phyloP scores from a whole-genome alignment of 176 grass and related monocot species.

The Ensete glaucum region DNA sequence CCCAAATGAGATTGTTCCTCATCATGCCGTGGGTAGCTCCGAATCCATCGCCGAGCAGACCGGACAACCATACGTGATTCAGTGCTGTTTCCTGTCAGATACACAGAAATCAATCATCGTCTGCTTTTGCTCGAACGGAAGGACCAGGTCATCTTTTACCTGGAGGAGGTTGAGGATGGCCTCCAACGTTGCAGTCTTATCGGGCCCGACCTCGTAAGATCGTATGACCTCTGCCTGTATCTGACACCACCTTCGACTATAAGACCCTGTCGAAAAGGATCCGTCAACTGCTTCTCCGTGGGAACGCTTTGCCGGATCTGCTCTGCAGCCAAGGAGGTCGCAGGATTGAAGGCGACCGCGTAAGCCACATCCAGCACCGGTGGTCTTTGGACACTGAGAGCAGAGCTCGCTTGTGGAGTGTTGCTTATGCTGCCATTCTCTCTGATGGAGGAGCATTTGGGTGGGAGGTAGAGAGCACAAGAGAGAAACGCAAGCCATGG shows the following conservation, averaged over 20 bases:
- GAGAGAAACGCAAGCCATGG: conserved; percentile 11
- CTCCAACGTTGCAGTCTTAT: conserved; percentile 50
- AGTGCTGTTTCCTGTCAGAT: conserved; percentile 43
- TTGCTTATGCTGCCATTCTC: not conserved
- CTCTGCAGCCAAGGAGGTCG: not conserved
- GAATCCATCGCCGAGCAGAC: conserved; percentile 55
- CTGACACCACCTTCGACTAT: conserved; percentile 50
- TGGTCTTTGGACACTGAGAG: conserved; percentile 19
- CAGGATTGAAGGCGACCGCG: conserved; percentile 18
- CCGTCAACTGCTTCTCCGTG: conserved; percentile 39
- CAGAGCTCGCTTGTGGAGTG: conserved; percentile 9
- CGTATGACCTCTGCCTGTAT: conserved; percentile 56
- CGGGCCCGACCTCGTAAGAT: conserved; percentile 46
- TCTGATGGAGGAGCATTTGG: conserved; percentile 20
- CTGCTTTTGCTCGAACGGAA: no score
- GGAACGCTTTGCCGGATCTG: conserved; percentile 43
- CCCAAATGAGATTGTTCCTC: conserved; percentile 67
- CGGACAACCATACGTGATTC: conserved; percentile 72
- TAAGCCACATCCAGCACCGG: conserved; percentile 22
- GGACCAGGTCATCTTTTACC: conserved; percentile 9
- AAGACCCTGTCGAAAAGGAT: conserved; percentile 46
- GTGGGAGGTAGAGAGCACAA: not conserved
- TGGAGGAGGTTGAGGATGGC: conserved; percentile 61
- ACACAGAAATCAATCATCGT: not conserved
- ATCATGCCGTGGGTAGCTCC: conserved; percentile 63